phyloP scores from a whole-genome alignment of 1,284 basidiomycete genomes.

The Sporisorium scitamineum region DNA sequence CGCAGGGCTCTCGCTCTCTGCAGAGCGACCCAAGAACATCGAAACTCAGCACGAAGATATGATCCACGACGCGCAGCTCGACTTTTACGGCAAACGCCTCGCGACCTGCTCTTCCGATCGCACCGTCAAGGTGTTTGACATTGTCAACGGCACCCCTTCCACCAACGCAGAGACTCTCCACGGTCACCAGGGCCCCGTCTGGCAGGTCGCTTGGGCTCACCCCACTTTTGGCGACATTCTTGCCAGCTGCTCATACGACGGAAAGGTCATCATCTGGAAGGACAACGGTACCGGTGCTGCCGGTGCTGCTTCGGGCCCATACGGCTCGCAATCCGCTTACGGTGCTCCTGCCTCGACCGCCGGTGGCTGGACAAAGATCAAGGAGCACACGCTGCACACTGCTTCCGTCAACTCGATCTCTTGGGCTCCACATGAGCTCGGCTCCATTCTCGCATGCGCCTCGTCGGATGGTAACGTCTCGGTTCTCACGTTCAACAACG shows the following conservation, averaged over 20 bases:
- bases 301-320: constrained; percentile 70
- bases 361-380: constrained; percentile 87
- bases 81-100: constrained; percentile 95
- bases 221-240: constrained; percentile 92
- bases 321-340: constrained; percentile 48
- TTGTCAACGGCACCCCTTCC: constrained; percentile 84
- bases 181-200: constrained; percentile 91
- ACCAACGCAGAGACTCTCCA: constrained; percentile 71
- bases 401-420: constrained; percentile 97
- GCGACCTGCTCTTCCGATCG: constrained; percentile 97
- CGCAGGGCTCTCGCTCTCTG: constrained; percentile 43
- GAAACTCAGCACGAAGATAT: constrained; percentile 68
- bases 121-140: constrained; percentile 94
- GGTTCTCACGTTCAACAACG: constrained; percentile 96
- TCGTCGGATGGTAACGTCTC: constrained; percentile 98
- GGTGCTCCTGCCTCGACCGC: constrained; percentile 39
- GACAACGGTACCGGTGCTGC: constrained; percentile 75
- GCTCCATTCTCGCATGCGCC: constrained; percentile 94
- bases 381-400: constrained; percentile 93
- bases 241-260: constrained; percentile 97
- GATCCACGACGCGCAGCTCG: constrained; percentile 91
- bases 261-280: constrained; percentile 98
- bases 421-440: constrained; percentile 97
- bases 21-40: constrained; percentile 58
- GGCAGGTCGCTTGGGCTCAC: constrained; percentile 99